Evolutionary conservation across 192 early-diverging fungal species (phyloP).

Genomic region (Podila clonocystis): DNA sequence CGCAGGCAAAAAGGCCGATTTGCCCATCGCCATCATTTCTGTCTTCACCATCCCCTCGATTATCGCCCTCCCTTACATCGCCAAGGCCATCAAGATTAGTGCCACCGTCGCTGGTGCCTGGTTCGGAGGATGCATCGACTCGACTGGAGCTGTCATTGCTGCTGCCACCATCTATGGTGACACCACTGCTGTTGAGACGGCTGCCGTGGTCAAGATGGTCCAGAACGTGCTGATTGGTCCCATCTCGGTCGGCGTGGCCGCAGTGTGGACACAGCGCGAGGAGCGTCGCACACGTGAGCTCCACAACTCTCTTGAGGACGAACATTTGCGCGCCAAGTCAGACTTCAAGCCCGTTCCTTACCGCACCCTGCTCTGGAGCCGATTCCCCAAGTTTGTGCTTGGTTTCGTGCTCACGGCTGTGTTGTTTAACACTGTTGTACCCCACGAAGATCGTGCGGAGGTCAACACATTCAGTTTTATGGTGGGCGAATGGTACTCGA

Average conservation of each 20-base stretch:
- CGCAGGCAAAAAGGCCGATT: conserved; percentile 56
- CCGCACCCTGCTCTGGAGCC: conserved; percentile 49
- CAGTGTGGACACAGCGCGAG: conserved; percentile 56
- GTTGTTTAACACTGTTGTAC: conserved; percentile 58
- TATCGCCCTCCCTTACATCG: conserved; percentile 63
- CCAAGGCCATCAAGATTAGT: conserved; percentile 50
- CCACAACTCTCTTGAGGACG: conserved; percentile 25
- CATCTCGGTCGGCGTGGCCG: conserved; percentile 58
- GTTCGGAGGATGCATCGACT: conserved; percentile 67
- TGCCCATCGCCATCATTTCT: conserved; percentile 66
- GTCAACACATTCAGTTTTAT: conserved; percentile 63
- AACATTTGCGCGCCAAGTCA: conserved; percentile 15
- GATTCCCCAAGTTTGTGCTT: conserved; percentile 64
- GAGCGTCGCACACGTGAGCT: conserved; percentile 29
- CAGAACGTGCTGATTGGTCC: conserved; percentile 66
- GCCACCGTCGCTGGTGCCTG: conserved; percentile 59
- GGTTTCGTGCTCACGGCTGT: conserved; percentile 60
- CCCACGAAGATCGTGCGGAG: conserved; percentile 18
- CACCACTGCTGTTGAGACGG: conserved; percentile 51
- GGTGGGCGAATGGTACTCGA: conserved; percentile 63
- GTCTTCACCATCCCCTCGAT: conserved; percentile 65
- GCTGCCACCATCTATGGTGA: conserved; percentile 62
- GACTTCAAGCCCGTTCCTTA: conserved; percentile 39
- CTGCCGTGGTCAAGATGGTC: conserved; percentile 65
- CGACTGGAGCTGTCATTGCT: conserved; percentile 64